Base-by-base conservation (phyloP, 2,329 filamentous ascomycete species). In the Cordyceps tenuipes region DNA sequence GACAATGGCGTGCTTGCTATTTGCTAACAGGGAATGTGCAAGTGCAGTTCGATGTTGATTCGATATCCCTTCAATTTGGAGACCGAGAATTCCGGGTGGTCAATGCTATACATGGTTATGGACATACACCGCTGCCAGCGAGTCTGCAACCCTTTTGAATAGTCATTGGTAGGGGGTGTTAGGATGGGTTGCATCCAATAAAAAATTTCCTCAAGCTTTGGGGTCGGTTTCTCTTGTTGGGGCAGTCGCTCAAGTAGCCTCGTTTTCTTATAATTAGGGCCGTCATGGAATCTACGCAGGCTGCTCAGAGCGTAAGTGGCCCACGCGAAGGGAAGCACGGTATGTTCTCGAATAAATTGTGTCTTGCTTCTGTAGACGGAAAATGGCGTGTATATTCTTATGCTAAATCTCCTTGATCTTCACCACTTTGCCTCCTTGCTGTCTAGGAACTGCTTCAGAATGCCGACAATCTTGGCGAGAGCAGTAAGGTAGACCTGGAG, bases 401-500 rank as follows among this genome's bases (percentile, higher is more conserved):
- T 61, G 36, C 41, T 61, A 57, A 41, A 36, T 49, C 9, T 41
- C 23, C 26, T 49, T 34, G 53, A 23, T 36, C 31, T 66, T 70
- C 77, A 83, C 79, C 79, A 84, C 75, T 84, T 82, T 62, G 79
- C 79, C 63, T 83, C 81, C 74, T 81, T 82, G 73, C 71, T 78
- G 48, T 72, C 72, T 61, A 82, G 70, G 73, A 85, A 85, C 2
- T 69, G 77, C 74, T 83, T 84, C 70, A 97, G 76, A 67, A 96
- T 92, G n/a, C 67, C 77, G 53, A 97, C 86, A 66, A 88, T 81
- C 74, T 87, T 86, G 77, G 94, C 87, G 68, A 97, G 77, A 9
- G 88, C 84, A n/a, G 75, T 77, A 63, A 97, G 79, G 82, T 93
- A 97, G 64, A 78, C 76, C 66, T 80, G 76, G 68, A 97, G 74